Evolutionary conservation across 2,329 filamentous ascomycete genomes (phyloP), one percentile per base, ranked within the genome.

Genomic region (Stagonosporopsis vannaccii): DNA sequence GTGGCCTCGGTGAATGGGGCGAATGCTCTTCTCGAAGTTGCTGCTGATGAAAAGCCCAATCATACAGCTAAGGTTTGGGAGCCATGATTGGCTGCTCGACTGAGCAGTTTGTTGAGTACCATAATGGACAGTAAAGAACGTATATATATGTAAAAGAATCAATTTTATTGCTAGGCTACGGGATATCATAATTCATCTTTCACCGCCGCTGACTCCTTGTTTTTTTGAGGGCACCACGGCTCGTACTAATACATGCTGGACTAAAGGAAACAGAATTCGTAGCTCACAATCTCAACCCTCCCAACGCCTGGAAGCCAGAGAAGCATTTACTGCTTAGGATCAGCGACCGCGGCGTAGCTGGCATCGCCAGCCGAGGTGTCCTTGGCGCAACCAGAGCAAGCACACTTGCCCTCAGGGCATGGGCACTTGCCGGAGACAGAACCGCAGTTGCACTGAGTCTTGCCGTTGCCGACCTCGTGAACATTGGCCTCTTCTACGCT

Each of bases 401-500:
- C 77, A 64, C 80, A 82, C 64, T 80, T 74, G 46, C 80, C 79
- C 32, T 78, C 68, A 37, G 75, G 72, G 65, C 80, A 81, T 13
- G 75, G 70, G 69, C 81, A 82, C 54, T 78, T 76, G 56, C 71
- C 75, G 47, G 76, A 66, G 56, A 71, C 68, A 37, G 74, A 71
- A 58, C 69, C 70, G 67, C 80, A 84, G 73, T 82, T 81, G 77
- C 81, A 82, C 63, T 76, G 71, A 8, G 77, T 80, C 59, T 75
- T 76, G 60, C 79, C 77, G 57, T 72, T 76, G 5, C 72, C 66
- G 2, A 77, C 70, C 26, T 74, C 63, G 69, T 81, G 72, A 67
- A 76, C 67, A 46, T 71, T 57, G 5, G 68, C 58, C 67, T 82
- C 81, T 41, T 73, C 73, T 22, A 47, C 65, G 37, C 56, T 58